Evolutionary conservation across 495 filamentous ascomycete species (phyloP), one percentile per base, ranked within the genome.

Genomic region (Penicillium longicatenatum): DNA sequence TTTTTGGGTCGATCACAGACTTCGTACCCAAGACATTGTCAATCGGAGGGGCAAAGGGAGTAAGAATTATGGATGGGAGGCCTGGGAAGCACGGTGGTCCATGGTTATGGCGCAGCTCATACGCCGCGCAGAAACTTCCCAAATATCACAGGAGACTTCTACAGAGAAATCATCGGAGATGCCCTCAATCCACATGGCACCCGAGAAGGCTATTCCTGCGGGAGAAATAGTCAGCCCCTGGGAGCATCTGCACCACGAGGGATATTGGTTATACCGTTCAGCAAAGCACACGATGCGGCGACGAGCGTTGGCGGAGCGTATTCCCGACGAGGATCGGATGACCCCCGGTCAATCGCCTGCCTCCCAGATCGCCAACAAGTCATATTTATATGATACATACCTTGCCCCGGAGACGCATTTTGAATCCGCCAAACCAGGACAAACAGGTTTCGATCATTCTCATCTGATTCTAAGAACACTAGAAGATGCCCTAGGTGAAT

Each of bases 71-170:
- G 88, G 89, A 8, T 96, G 90, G 90, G 83, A 90, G 63, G 90
- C 91, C 3, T 96, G 91, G 91, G 86, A 93, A 68, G 83, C 91
- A 20, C 81, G 87, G 53, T 96, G 91, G 91, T 85, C 87, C 17
- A 84, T 81, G 55, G 78, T 91, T 5, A 93, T 96, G 90, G 89
- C 88, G 2, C 79, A 92, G 58, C 71, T 92, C 22, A 86, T 93
- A n/a, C 82, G 85, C 50, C 85, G 81, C 62, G 81, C 80, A 9
- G 77, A 82, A 39, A 66, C 51, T 4, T 85, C 29, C 68, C 75
- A 46, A 61, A 82, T 52, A 58, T 82, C 53, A 58, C 66, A 29
- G 50, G 68, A 58, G 55, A 50, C 22, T 16, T 51, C 54, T 29
- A 31, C 56, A 14, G 55, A 59, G 41, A 48, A 60, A 5, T 51